These are phyloP conservation scores for Leccinum ochraceum DNA, from an alignment of 768 basidiomycete genomes.

Conservation along the genomic window DNA sequence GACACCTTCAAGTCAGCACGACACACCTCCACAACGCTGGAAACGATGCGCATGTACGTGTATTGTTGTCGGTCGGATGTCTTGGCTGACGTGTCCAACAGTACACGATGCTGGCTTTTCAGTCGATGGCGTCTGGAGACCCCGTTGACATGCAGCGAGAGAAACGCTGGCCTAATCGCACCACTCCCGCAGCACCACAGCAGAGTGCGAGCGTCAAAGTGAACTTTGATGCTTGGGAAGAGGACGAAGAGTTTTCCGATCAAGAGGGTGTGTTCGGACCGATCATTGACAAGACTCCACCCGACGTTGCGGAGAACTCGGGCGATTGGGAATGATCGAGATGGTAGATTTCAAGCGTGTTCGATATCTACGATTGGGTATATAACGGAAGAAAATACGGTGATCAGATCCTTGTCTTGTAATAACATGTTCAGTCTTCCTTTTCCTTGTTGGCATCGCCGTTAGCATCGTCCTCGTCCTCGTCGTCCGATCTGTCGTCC, in stretches of 20 bases:
- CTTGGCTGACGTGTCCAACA: slow-evolving; percentile 30
- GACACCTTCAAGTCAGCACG: slow-evolving; percentile 58
- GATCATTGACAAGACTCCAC: slow-evolving; percentile 17
- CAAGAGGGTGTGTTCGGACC: slow-evolving; percentile 41
- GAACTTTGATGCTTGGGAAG: slow-evolving; percentile 58
- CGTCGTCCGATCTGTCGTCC: slow-evolving; percentile 84
- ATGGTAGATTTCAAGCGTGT: not conserved
- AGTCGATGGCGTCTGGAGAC: slow-evolving; percentile 72
- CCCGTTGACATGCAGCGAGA: slow-evolving; percentile 76
- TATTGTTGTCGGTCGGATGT: not conserved
- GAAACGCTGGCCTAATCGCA: slow-evolving; percentile 74
- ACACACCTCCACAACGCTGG: slow-evolving; percentile 78
- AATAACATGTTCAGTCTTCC: slow-evolving; percentile 28
- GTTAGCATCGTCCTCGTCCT: slow-evolving; percentile 44
- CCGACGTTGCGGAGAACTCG: slow-evolving; percentile 4
- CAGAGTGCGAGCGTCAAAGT: slow-evolving; percentile 45
- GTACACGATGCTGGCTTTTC: slow-evolving; percentile 70
- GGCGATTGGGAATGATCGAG: slow-evolving; percentile 1
- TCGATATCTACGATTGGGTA: slow-evolving; percentile 8
- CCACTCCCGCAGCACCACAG: slow-evolving; percentile 30
- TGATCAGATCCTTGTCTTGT: slow-evolving; percentile 2
- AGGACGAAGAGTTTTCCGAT: slow-evolving; percentile 51
- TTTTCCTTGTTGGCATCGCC: slow-evolving; percentile 30
- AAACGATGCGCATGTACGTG: slow-evolving; percentile 77
- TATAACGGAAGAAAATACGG: slow-evolving; percentile 6